These are phyloP conservation scores for Microascus cirrosus DNA, from an alignment of 2,329 filamentous ascomycete species.

Conservation along the genomic window DNA sequence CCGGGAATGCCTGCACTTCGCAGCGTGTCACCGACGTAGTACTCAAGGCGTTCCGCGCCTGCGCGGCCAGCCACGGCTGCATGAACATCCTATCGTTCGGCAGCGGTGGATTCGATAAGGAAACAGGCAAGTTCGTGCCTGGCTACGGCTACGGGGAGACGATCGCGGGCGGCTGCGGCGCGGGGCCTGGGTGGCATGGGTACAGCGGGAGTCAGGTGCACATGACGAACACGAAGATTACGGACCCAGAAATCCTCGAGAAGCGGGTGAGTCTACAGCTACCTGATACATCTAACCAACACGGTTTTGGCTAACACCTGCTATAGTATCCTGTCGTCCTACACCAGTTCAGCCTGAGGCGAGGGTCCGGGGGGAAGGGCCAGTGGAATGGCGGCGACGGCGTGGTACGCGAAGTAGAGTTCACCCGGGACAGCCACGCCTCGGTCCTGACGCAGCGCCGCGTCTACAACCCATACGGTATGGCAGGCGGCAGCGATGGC, in stretches of 20 bases:
- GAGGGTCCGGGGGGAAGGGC: constrained; percentile 52
- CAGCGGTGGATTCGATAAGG: constrained; percentile 39
- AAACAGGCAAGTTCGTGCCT: constrained; percentile 26
- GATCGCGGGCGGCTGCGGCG: constrained; percentile 67
- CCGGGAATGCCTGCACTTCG: constrained; percentile 70
- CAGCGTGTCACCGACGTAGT: constrained; percentile 79
- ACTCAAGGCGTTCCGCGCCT: constrained; percentile 67
- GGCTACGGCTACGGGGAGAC: constrained; percentile 86
- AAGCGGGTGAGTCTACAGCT: constrained; percentile 40
- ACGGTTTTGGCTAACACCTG: constrained; percentile 16
- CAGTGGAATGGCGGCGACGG: constrained; percentile 65
- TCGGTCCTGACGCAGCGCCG: constrained; percentile 69
- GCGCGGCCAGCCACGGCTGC: constrained; percentile 68
- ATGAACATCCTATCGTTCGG: constrained; percentile 74
- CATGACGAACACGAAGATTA: constrained; percentile 81
- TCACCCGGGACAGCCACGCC: constrained; percentile 65
- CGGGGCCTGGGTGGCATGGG: constrained; percentile 62
- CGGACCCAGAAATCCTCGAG: constrained; percentile 71
- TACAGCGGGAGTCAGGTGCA: constrained; percentile 70
- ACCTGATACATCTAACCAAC: not conserved
- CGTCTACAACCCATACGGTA: constrained; percentile 65
- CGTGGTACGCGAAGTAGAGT: constrained; percentile 70
- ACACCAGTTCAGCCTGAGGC: constrained; percentile 54
- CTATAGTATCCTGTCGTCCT: constrained; percentile 42
- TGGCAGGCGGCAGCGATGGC: constrained; percentile 60